A percentile compares a stretch with the other conserved stretches of the same genome.
Evolutionary conservation across 1,284 basidiomycete species (phyloP).

Genomic region (Phylloboletellus chloephorus): DNA sequence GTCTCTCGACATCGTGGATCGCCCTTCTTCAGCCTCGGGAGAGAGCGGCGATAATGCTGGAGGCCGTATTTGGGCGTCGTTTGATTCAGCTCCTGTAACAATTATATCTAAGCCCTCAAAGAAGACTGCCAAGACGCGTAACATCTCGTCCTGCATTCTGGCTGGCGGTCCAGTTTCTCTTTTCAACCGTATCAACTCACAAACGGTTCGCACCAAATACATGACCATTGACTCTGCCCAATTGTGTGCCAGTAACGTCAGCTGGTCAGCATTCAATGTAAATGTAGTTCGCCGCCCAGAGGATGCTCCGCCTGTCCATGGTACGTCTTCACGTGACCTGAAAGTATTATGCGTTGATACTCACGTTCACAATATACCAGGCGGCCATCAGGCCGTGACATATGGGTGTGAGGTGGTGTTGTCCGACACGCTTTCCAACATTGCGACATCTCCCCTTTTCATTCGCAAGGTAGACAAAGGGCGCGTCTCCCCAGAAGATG

Average conservation of each 20-base stretch:
- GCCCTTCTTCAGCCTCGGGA: conserved; percentile 43
- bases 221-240: conserved; percentile 86
- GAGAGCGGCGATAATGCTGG: conserved; percentile 49
- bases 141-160: conserved; percentile 87
- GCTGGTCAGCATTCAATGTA: conserved; percentile 93
- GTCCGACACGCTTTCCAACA: conserved; percentile 79
- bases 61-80: conserved; percentile 82
- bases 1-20: conserved; percentile 75
- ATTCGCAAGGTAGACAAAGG: conserved; percentile 94
- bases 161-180: conserved; percentile 88
- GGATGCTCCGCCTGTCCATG: conserved; percentile 49
- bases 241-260: conserved; percentile 79
- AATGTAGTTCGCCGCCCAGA: conserved; percentile 68
- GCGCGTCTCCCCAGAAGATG: conserved; percentile 73
- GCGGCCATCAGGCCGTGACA: conserved; percentile 76
- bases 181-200: conserved; percentile 95
- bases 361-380: conserved; percentile 42
- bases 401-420: conserved; percentile 88
- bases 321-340: conserved; percentile 53
- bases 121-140: conserved; percentile 94
- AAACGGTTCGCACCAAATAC: conserved; percentile 95
- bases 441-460: conserved; percentile 79
- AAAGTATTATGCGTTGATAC: conserved; percentile 34
- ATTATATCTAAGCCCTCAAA: conserved; percentile 97
- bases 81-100: conserved; percentile 86